Conservation (phyloP, 768 basidiomycete genomes). For the Asterophora lycoperdoides region DNA sequence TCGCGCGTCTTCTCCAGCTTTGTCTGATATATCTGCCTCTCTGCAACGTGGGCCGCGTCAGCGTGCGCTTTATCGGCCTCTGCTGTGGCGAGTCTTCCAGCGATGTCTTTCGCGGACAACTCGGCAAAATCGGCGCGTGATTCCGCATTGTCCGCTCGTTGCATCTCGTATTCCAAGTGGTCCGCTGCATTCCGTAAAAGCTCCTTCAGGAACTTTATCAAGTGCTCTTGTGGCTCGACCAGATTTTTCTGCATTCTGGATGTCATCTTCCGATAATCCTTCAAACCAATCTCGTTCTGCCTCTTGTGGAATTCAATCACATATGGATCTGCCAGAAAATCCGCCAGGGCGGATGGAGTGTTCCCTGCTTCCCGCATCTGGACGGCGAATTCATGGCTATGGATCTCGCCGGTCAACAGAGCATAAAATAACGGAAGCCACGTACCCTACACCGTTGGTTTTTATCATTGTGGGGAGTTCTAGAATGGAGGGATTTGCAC, state of each 20-base stretch:
- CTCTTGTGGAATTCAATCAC: slow-evolving; percentile 31
- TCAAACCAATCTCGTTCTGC: slow-evolving; percentile 28
- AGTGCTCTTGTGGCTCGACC: slow-evolving; percentile 48
- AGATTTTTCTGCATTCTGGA: slow-evolving; percentile 39
- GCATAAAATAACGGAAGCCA: not conserved
- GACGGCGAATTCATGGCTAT: slow-evolving; percentile 29
- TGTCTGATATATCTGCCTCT: slow-evolving; percentile 43
- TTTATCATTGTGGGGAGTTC: slow-evolving; percentile 2
- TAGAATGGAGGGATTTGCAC: not conserved
- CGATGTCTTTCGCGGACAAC: slow-evolving; percentile 38
- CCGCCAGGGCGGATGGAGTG: slow-evolving; percentile 41
- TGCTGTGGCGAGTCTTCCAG: slow-evolving; percentile 32
- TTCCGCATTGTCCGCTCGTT: slow-evolving; percentile 48
- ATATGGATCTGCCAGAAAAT: slow-evolving; percentile 42
- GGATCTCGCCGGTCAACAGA: not conserved
- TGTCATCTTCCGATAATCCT: slow-evolving; percentile 33
- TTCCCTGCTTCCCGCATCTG: slow-evolving; percentile 42
- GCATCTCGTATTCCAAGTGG: slow-evolving; percentile 52
- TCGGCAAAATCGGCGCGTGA: slow-evolving; percentile 51
- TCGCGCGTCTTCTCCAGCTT: slow-evolving; percentile 44
- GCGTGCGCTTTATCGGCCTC: slow-evolving; percentile 40
- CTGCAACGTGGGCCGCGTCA: slow-evolving; percentile 30
- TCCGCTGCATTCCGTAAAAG: slow-evolving; percentile 48
- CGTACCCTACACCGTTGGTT: slow-evolving; percentile 8
- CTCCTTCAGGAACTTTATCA: slow-evolving; percentile 50